These are phyloP conservation scores for Xerocomellus dryophilus DNA, from an alignment of 768 basidiomycete species.

Conservation along the genomic window DNA sequence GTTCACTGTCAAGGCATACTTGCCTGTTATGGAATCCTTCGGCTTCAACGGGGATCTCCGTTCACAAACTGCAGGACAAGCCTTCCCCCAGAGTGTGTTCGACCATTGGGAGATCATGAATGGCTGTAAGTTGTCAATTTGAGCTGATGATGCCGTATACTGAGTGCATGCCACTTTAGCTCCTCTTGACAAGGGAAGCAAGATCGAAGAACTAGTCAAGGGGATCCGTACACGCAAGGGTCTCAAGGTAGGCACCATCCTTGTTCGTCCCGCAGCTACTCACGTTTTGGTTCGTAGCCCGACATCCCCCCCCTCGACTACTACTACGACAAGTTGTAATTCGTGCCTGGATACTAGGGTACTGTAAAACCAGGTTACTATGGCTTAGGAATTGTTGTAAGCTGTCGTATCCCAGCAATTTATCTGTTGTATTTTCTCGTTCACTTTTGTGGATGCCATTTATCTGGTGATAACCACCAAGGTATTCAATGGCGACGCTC, in stretches of 20 bases:
- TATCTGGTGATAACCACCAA: too few relatives aligned
- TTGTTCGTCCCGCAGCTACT: neutral
- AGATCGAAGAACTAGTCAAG: conserved; percentile 81
- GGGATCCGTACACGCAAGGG: conserved; percentile 90
- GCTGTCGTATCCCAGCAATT: conserved; percentile 18
- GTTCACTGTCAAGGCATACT: conserved; percentile 98
- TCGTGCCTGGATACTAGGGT: neutral
- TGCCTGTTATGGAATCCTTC: conserved; percentile 89
- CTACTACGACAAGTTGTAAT: conserved; percentile 92
- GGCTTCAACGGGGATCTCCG: conserved; percentile 98
- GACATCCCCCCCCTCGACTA: conserved; percentile 84
- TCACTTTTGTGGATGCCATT: neutral
- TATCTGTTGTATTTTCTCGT: conserved; percentile 12
- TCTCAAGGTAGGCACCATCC: conserved; percentile 63
- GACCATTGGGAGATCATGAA: conserved; percentile 90
- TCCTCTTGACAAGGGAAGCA: conserved; percentile 86
- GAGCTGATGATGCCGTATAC: neutral
- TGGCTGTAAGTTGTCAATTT: conserved; percentile 55
- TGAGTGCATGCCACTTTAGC: conserved; percentile 32
- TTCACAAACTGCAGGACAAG: conserved; percentile 90
- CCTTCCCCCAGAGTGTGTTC: conserved; percentile 95
- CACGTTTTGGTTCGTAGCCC: conserved; percentile 47
- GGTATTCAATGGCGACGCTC: neutral
- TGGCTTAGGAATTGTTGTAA: conserved; percentile 13
- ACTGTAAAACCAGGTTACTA: conserved; percentile 9